These are phyloP conservation scores for Erodium chrysanthum DNA, from an alignment of 441 rosid genomes.

Conservation along the genomic window DNA sequence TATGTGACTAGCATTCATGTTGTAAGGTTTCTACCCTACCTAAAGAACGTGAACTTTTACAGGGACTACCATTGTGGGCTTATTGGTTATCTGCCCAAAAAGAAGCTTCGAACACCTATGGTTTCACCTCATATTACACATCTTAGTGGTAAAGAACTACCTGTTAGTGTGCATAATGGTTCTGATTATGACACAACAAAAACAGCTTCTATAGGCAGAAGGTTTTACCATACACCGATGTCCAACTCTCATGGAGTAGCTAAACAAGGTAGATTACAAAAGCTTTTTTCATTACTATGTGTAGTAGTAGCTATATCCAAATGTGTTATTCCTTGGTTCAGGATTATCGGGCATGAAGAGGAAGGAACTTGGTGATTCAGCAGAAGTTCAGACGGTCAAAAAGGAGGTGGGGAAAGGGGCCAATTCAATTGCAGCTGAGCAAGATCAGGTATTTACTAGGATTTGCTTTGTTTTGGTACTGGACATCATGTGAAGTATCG, in stretches of 20 bases:
- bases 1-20: no score
- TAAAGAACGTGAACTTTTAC: conserved; percentile 24
- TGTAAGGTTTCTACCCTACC: not conserved
- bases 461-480: not conserved
- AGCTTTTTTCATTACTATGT: conserved; percentile 4
- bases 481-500: not conserved
- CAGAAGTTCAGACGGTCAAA: conserved; percentile 29
- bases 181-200: conserved; percentile 23
- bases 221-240: conserved; percentile 11
- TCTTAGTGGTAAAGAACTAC: conserved; percentile 23
- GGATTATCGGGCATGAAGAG: conserved; percentile 37
- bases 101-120: conserved; percentile 33
- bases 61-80: conserved; percentile 76
- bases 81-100: conserved; percentile 61
- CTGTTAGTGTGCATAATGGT: conserved; percentile 24
- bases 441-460: not conserved
- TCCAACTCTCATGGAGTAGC: conserved; percentile 1
- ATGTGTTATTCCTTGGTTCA: conserved; percentile 21
- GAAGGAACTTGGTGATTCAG: conserved; percentile 39
- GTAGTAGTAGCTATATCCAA: conserved; percentile 3
- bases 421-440: conserved; percentile 20
- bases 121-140: conserved; percentile 20
- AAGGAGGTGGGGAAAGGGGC: conserved; percentile 25
- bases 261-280: conserved; percentile 23
- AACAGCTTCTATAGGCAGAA: conserved; percentile 30